Evolutionary conservation across 2,329 filamentous ascomycete genomes (phyloP), one percentile per base, ranked within the genome.

Genomic region (Claviceps sp.): DNA sequence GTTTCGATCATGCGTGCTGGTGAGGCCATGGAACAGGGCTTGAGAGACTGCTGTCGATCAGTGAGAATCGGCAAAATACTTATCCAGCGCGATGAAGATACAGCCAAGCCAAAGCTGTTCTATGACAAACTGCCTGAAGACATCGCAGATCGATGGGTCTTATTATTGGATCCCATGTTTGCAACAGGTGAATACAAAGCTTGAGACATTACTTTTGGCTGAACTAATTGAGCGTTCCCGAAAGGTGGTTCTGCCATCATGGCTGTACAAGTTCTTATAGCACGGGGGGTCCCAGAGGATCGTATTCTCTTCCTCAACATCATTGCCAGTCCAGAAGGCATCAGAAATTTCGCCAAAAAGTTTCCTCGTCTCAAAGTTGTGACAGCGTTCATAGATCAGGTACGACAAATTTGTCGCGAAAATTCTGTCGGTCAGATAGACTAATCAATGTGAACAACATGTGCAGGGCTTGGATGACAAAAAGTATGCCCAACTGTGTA

Each of bases 1-100:
- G 93, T 98, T 16, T 95, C 88, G 6, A 98, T 98, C 62, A 97
- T 98, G 93, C 82, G 93, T 57, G 93, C 93, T 13, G 93, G 93
- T 50, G 93, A 98, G 71, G 88, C 91, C 54, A 98, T 98, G 93
- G 93, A 98, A 71, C 89, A 97, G 70, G 93, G 91, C 2, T 73
- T 98, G 55, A 80, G 93, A 55, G 91, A 98, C 69, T 98, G 93
- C 72, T 98, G 93, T 71, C 85, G 93, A 50, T 95, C 88, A n/a
- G 93, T 98, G 48, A 80, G 93, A 56, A 98, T 98, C 63, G 93
- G 93, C 58, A 98, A 98, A 76, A 98, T 98, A 57, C 74, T 98
- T 60, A 98, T 98, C 63, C 93, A 98, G 71, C 77, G 93, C 52
- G 93, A 98, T 61, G 93, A 98, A 70, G 93, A 97, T 71, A 97